Evolutionary conservation across 805 yeast genomes (phyloP), one percentile per base, ranked within the genome.

Genomic region (Starmerella geochares): DNA sequence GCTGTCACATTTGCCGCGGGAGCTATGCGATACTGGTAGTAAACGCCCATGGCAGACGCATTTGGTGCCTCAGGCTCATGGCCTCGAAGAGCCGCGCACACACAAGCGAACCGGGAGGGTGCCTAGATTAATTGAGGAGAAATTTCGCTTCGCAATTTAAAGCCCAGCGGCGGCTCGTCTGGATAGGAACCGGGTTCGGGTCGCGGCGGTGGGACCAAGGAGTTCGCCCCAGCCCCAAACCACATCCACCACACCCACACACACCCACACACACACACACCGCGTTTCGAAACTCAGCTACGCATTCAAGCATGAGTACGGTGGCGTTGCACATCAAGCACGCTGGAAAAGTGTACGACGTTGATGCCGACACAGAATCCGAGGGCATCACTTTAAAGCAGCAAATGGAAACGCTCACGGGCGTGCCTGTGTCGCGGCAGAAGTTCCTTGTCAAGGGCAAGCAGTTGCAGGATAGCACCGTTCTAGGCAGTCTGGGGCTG

Each of bases 371-470:
- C 44, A 68, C 76, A 4, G 61, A 60, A 10, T 79, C 77, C 49
- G 73, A 78, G 1, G 94, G 87, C 5, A 62, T 69, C 27, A 74
- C 72, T 6, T 74, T 84, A 65, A 90, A 87, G 64, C 67, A 71
- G 42, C 80, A 81, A 65, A 79, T 92, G 49, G 80, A 76, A 57
- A 76, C 79, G 20, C 64, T 78, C 51, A 90, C 97, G 2, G 78
- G 78, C 51, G 86, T 92, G 49, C 94, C 95, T n/a, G 77, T 80
- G 1, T 83, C 78, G 48, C 80, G 96, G 58, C 98, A 92, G 68
- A 90, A 90, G 69, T 81, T 88, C 53, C 74, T 92, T 62, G 77
- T 86, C 47, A 87, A 85, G 68, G 90, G 94, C 11, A 95, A 96
- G 37, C 94, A 87, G 64, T 68, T 92, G 60, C 73, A 74, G 49